Percentiles rank a stretch among this genome's conserved stretches.
phyloP scores from a whole-genome alignment of 2,329 filamentous ascomycete species.

The Xylaria sp. region DNA sequence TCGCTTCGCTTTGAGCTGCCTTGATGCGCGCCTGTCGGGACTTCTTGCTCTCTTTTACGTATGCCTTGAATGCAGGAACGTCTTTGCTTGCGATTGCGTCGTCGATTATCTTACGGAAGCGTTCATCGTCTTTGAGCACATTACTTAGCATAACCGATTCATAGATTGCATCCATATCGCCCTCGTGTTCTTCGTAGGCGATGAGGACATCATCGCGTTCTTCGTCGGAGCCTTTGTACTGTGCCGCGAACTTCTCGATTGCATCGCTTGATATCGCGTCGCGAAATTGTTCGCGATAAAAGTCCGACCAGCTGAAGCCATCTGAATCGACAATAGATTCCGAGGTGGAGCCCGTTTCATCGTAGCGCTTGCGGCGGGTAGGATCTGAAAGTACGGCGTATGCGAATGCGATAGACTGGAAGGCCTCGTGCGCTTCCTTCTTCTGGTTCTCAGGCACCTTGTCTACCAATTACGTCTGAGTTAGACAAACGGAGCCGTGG shows the following conservation, averaged over 20 bases:
- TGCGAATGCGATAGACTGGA: slow-evolving; percentile 92
- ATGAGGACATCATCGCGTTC: slow-evolving; percentile 81
- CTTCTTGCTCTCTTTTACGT: slow-evolving; percentile 77
- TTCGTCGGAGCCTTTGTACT: slow-evolving; percentile 88
- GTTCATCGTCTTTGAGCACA: slow-evolving; percentile 83
- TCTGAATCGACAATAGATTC: slow-evolving; percentile 81
- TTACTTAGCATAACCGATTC: slow-evolving; percentile 88
- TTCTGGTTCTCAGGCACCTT: slow-evolving; percentile 78
- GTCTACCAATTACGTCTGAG: slow-evolving; percentile 62
- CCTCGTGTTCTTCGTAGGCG: slow-evolving; percentile 78
- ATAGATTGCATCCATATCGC: slow-evolving; percentile 82
- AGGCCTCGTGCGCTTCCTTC: slow-evolving; percentile 78
- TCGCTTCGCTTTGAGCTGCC: slow-evolving; percentile 72
- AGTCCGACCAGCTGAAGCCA: slow-evolving; percentile 90
- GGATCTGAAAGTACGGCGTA: slow-evolving; percentile 92
- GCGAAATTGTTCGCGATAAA: slow-evolving; percentile 85
- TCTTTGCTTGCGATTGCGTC: slow-evolving; percentile 77
- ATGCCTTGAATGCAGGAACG: slow-evolving; percentile 74
- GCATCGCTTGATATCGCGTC: slow-evolving; percentile 78
- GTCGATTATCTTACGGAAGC: slow-evolving; percentile 85
- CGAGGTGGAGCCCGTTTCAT: slow-evolving; percentile 87
- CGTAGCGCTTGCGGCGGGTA: slow-evolving; percentile 83
- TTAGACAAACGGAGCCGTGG: slow-evolving; percentile 22
- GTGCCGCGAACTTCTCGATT: slow-evolving; percentile 78
- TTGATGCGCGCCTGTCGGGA: slow-evolving; percentile 69